Percentiles rank a stretch among this genome's conserved stretches.
These are phyloP conservation scores for Umbelopsis sp. DNA, from an alignment of 371 early-diverging fungal species.

Conservation along the genomic window DNA sequence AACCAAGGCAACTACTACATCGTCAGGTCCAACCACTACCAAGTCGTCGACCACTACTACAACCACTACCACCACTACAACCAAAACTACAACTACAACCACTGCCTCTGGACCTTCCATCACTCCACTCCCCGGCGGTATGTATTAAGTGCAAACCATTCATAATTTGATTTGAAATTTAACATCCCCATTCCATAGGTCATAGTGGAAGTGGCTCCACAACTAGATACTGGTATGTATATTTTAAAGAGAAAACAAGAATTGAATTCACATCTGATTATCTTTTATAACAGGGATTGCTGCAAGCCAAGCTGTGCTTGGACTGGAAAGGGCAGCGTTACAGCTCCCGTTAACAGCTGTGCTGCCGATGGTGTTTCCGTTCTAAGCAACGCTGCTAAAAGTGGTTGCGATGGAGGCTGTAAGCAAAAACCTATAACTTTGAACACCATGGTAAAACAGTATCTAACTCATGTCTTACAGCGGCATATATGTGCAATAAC, in stretches of 20 bases:
- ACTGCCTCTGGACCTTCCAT: background rate
- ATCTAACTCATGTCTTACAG: background rate
- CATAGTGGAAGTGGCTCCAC: constrained; percentile 36
- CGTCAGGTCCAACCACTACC: constrained; percentile 9
- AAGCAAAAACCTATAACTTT: background rate
- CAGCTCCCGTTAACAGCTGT: constrained; percentile 38
- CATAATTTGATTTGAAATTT: background rate
- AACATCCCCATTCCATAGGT: constrained; percentile 14
- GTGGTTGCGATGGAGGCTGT: constrained; percentile 44
- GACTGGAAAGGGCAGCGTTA: constrained; percentile 40
- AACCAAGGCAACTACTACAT: background rate
- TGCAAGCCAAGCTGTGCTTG: constrained; percentile 53
- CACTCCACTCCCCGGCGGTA: constrained; percentile 10
- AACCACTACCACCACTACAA: constrained; percentile 20
- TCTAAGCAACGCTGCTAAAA: constrained; percentile 27
- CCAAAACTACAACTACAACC: background rate
- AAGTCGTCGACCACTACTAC: background rate
- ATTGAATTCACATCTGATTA: background rate
- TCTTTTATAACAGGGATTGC: constrained; percentile 32
- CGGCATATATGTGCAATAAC: constrained; percentile 46
- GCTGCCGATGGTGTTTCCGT: constrained; percentile 39
- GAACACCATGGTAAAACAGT: background rate
- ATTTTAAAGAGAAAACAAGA: background rate
- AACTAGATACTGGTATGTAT: constrained; percentile 42
- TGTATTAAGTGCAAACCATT: constrained; percentile 26